A percentile compares a stretch with the other conserved stretches of the same genome.
Conservation (phyloP, 176 grass and related monocot genomes). For the Oryza coarctata region DNA sequence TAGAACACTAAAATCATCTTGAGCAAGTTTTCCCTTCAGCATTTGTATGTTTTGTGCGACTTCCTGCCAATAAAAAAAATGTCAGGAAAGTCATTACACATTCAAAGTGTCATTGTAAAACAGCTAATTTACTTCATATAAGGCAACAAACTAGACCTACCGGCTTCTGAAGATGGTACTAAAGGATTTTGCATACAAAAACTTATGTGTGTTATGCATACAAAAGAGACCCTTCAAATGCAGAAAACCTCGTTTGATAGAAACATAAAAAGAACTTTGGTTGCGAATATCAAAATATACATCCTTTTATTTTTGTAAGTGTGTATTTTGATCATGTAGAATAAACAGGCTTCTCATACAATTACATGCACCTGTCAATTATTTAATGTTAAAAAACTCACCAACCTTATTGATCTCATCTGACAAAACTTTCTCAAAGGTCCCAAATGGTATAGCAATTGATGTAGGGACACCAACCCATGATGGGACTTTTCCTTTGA, state of each 20-base stretch:
- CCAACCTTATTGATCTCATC: constrained; percentile 71
- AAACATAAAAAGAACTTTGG: constrained; percentile 3
- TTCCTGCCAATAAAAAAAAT: constrained; percentile 52
- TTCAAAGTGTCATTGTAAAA: constrained; percentile 4
- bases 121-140: constrained; percentile 16
- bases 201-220: not conserved
- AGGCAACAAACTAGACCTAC: not conserved
- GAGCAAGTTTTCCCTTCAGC: constrained; percentile 62
- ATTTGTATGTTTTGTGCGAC: constrained; percentile 62
- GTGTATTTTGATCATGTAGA: constrained; percentile 15
- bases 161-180: not conserved
- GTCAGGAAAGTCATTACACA: not conserved
- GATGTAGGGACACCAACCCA: constrained; percentile 91
- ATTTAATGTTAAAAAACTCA: constrained; percentile 32
- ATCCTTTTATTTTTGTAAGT: not conserved
- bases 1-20: constrained; percentile 74
- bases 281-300: constrained; percentile 6
- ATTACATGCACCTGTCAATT: not conserved
- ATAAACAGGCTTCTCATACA: constrained; percentile 18
- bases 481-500: constrained; percentile 92
- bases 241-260: not conserved
- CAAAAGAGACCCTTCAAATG: constrained; percentile 1
- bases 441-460: constrained; percentile 94
- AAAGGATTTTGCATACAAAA: not conserved
- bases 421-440: constrained; percentile 91